These are phyloP conservation scores for Ettlia oleoabundans DNA, from an alignment of 139 green algal genomes.

Conservation along the genomic window DNA sequence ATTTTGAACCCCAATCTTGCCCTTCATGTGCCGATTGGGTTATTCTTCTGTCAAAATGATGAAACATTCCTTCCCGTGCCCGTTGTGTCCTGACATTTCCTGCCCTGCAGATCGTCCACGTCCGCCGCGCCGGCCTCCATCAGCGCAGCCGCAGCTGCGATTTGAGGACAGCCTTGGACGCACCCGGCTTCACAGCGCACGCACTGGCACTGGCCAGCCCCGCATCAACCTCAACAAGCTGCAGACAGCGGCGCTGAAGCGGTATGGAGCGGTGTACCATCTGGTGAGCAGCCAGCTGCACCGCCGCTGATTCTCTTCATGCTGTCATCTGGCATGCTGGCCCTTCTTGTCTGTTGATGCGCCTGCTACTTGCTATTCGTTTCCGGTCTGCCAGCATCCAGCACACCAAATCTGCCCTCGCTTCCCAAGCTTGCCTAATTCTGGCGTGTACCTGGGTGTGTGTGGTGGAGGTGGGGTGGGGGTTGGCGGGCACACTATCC, in stretches of 20 bases:
- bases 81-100: not conserved
- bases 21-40: not conserved
- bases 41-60: not conserved
- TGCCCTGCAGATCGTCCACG: not conserved
- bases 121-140: conserved; percentile 12
- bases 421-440: too few relatives aligned
- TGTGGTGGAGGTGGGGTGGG: too few relatives aligned
- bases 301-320: not conserved
- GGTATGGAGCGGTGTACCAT: conserved; percentile 57
- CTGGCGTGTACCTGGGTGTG: too few relatives aligned
- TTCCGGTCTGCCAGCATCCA: too few relatives aligned
- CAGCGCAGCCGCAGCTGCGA: not conserved
- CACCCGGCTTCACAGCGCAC: not conserved
- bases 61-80: too few relatives aligned
- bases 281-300: not conserved
- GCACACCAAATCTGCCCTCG: too few relatives aligned
- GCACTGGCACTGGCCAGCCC: conserved; percentile 9
- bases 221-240: conserved; percentile 71
- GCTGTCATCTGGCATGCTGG: not conserved
- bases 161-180: not conserved
- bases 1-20: not conserved
- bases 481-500: too few relatives aligned
- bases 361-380: not conserved
- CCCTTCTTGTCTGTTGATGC: not conserved
- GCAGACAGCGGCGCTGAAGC: conserved; percentile 58